Evolutionary conservation across 1,284 basidiomycete species (phyloP), one percentile per base, ranked within the genome.

Genomic region (Rhizoctonia solani): DNA sequence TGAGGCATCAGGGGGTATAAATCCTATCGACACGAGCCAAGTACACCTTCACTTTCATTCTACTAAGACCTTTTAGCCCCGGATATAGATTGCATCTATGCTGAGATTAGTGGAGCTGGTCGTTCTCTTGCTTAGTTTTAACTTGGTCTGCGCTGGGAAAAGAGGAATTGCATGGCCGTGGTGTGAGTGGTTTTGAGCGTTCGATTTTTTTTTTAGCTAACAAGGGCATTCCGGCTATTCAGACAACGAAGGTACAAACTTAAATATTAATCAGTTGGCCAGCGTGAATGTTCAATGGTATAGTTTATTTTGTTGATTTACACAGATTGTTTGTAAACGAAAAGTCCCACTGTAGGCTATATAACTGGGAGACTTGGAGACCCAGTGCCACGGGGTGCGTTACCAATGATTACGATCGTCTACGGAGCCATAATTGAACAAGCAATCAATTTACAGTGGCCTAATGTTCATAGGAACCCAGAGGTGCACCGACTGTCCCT

Each of bases 281-380:
- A 54, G 50, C 11, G 49, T 32, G n/a, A 59, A 47, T 27, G 56
- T 59, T n/a, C 23, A 46, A 59, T 59, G 56, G 56, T 59, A 47
- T 3, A 5, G 44, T 9, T 30, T 19, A 34, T 14, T 2, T 42
- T n/a, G n/a, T n/a, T n/a, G n/a, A n/a, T n/a, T n/a, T n/a, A n/a
- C n/a, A n/a, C n/a, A 3, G 19, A 32, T 32, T 8, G 9, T 5
- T 34, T n/a, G 30, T 44, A 5, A n/a, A 42, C 54, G 3, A 42
- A 6, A 16, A 5, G 2, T 42, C 37, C 23, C 23, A 14, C 14
- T 8, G 30, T 9, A 44, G 50, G 50, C 32, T 65, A 16, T 65
- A 65, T 19, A 54, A 65, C 50, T 65, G 61, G 50, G 61, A 65
- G 16, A 65, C 61, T 8, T 65, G 61, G 61, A 49, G 61, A 16